Evolutionary conservation across 1,139 yeast genomes (phyloP).

Genomic region (Zygosaccharomyces sapae): DNA sequence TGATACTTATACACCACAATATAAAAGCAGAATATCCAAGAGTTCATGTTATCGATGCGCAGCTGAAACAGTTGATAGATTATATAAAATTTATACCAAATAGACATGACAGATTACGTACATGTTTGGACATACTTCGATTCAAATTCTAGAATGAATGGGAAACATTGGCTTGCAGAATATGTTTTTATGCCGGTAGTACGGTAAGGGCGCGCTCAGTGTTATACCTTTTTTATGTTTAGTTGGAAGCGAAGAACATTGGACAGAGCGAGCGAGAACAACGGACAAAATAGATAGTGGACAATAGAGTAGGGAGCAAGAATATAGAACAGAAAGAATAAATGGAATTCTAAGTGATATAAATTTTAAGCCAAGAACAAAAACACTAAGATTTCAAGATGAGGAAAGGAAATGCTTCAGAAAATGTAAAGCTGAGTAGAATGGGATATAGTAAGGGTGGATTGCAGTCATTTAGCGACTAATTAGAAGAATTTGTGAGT

Average conservation of each 20-base stretch:
- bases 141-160: too few species aligned
- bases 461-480: not conserved
- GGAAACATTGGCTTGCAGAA: too few species aligned
- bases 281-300: not conserved
- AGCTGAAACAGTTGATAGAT: not conserved
- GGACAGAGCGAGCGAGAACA: not conserved
- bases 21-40: not conserved
- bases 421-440: not conserved
- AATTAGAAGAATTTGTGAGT: not conserved
- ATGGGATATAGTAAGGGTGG: too few species aligned
- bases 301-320: not conserved
- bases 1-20: not conserved
- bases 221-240: not conserved
- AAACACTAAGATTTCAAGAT: not conserved
- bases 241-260: not conserved
- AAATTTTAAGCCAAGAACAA: not conserved
- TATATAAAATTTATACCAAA: not conserved
- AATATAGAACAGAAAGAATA: not conserved
- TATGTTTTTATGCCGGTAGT: too few species aligned
- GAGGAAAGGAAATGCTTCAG: not conserved
- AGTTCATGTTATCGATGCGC: not conserved
- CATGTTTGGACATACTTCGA: too few species aligned
- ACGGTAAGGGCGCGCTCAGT: not conserved
- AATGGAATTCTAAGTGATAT: not conserved
- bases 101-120: too few species aligned